Evolutionary conservation across 352 stramenopile genomes (phyloP).

Genomic region (Globisporangium iwayamae): DNA sequence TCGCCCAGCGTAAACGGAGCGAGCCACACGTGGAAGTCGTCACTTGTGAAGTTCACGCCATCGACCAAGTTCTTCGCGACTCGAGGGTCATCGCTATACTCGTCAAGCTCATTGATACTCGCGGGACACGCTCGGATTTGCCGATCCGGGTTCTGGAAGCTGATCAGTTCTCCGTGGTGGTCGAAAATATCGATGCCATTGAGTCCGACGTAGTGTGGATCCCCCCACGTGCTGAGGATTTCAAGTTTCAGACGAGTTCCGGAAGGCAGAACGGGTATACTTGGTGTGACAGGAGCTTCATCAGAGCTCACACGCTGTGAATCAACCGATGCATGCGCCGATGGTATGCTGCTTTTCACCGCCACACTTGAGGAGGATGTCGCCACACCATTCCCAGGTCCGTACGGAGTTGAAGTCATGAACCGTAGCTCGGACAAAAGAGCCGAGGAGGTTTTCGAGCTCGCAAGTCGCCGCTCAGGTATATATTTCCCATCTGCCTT

Average conservation of each 20-base stretch:
- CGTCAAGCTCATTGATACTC: constrained; percentile 88
- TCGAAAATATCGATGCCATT: constrained; percentile 90
- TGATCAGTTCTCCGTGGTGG: constrained; percentile 49
- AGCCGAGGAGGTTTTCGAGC: constrained; percentile 10
- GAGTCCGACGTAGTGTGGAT: constrained; percentile 87
- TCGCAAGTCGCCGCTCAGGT: background rate
- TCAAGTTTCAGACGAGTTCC: constrained; percentile 63
- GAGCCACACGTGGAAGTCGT: constrained; percentile 91
- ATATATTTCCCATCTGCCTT: constrained; percentile 3
- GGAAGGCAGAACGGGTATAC: constrained; percentile 63
- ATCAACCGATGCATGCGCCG: background rate
- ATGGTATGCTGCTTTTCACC: background rate
- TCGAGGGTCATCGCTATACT: constrained; percentile 77
- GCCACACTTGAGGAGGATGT: background rate
- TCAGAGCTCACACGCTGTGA: background rate
- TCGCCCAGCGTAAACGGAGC: constrained; percentile 65
- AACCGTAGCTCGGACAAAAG: constrained; percentile 12
- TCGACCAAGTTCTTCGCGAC: constrained; percentile 78
- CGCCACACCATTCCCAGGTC: background rate
- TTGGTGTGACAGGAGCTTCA: background rate
- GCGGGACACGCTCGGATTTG: constrained; percentile 66
- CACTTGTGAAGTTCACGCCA: constrained; percentile 84
- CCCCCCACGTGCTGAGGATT: constrained; percentile 87
- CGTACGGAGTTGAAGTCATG: constrained; percentile 3
- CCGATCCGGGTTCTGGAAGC: constrained; percentile 35